Evolutionary conservation across 306 rosid genomes (phyloP), one percentile per base, ranked within the genome.

Genomic region (Rubus parviflorus): DNA sequence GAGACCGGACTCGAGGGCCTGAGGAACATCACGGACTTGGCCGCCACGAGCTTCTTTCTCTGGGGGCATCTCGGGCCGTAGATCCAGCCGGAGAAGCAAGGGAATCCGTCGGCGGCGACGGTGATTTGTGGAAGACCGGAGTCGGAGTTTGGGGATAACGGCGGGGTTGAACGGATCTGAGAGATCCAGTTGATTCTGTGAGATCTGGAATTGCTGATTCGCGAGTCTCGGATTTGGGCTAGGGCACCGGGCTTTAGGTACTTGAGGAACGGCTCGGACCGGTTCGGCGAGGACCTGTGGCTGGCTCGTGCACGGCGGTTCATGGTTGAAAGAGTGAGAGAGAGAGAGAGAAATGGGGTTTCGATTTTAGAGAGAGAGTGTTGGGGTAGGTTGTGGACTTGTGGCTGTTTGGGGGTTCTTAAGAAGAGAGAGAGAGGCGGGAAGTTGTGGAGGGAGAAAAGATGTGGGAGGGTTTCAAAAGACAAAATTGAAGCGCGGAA

Each of bases 191-290:
- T 77, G 67, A 68, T 49, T 1, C 89, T 81, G 79, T 86, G 87
- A 58, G 93, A 86, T 68, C 92, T 85, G 64, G 97, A 92, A 68
- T 78, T 91, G 76, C 84, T 91, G 80, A 87, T 91, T 23, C 89
- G 82, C 6, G 96, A 94, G 83, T 94, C 97, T 8, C 98, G 95
- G 82, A 94, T 89, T 43, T 84, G 91, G 1, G 98, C 98, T 1
- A 94, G 91, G 0, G 96, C 91, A 0, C 98, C 98, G 1, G 98
- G 98, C 61, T 90, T 94, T 41, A 94, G 98, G 68, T 80, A 94
- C 80, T 79, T 90, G 83, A 92, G 93, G 43, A 86, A 89, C 3
- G 90, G 79, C 68, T 85, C 82, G 14, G 70, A 45, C 3, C 80
- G 72, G 68, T 43, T 76, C 1, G 81, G 66, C 15, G 80, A 41